Percentiles rank a stretch among this genome's conserved stretches.
phyloP scores from a whole-genome alignment of 1,284 basidiomycete genomes.

The Trametes polyzona region DNA sequence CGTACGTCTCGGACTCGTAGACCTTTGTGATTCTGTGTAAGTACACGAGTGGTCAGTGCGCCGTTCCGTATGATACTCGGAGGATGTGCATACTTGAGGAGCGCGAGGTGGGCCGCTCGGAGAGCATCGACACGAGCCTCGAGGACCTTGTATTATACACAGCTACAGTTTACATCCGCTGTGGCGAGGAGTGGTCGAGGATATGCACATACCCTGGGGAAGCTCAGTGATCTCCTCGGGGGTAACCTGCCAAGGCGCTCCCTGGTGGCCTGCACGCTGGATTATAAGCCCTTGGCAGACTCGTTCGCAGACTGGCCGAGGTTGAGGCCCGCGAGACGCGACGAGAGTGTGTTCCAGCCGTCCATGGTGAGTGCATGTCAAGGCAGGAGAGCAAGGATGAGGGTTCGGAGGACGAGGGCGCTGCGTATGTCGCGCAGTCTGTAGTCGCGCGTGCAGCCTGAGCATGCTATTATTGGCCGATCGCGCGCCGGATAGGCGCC shows the following conservation, averaged over 20 bases:
- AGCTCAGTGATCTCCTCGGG: conserved; percentile 96
- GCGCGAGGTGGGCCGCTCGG: conserved; percentile 73
- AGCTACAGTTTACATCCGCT: neutral
- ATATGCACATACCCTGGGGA: conserved; percentile 63
- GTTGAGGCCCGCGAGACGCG: conserved; percentile 63
- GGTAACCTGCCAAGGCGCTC: conserved; percentile 91
- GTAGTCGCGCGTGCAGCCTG: too few relatives aligned
- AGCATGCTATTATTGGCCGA: too few relatives aligned
- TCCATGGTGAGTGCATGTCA: conserved; percentile 58
- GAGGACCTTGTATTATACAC: conserved; percentile 91
- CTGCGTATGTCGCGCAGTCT: conserved; percentile 18
- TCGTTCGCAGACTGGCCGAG: conserved; percentile 71
- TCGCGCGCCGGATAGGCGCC: too few relatives aligned
- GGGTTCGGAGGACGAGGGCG: neutral
- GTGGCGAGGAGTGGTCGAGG: too few relatives aligned
- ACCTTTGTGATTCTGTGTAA: conserved; percentile 86
- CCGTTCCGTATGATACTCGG: conserved; percentile 2
- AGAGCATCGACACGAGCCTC: conserved; percentile 95
- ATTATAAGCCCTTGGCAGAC: conserved; percentile 83
- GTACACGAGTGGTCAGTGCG: neutral
- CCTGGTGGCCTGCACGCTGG: conserved; percentile 86
- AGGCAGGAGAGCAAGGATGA: conserved; percentile 4
- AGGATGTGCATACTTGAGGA: conserved; percentile 70
- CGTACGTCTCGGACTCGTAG: conserved; percentile 87
- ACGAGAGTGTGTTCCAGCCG: conserved; percentile 71